A percentile compares a stretch with the other conserved stretches of the same genome.
These are phyloP conservation scores for Acidomyces sp. DNA, from an alignment of 495 filamentous ascomycete genomes.

Conservation along the genomic window DNA sequence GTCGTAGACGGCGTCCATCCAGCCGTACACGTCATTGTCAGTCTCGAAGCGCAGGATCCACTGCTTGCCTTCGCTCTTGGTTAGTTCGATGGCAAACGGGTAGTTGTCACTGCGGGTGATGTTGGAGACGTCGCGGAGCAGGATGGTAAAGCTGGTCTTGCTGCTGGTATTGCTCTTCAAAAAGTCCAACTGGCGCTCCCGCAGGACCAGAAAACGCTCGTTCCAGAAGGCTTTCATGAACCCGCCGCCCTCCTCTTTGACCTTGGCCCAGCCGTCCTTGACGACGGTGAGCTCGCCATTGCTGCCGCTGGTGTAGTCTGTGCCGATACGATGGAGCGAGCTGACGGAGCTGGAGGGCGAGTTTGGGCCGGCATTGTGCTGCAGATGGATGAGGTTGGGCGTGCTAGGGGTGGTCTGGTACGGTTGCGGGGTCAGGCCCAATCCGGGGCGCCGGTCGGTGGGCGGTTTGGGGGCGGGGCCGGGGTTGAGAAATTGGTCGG, in stretches of 20 bases:
- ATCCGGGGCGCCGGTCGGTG: slow-evolving; percentile 62
- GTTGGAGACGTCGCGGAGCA: slow-evolving; percentile 69
- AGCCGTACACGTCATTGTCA: slow-evolving; percentile 93
- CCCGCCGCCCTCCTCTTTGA: slow-evolving; percentile 63
- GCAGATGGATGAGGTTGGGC: slow-evolving; percentile 15
- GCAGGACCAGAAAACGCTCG: slow-evolving; percentile 72
- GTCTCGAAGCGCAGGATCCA: slow-evolving; percentile 81
- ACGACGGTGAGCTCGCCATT: slow-evolving; percentile 50
- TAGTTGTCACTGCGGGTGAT: slow-evolving; percentile 77
- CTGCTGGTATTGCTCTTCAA: slow-evolving; percentile 68
- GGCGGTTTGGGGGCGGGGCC: slow-evolving; percentile 88
- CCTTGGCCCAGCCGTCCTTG: slow-evolving; percentile 76
- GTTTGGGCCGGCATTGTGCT: slow-evolving; percentile 43
- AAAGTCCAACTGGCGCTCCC: slow-evolving; percentile 81
- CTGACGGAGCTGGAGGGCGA: slow-evolving; percentile 55
- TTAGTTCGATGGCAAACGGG: slow-evolving; percentile 83
- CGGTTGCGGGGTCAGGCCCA: slow-evolving; percentile 58
- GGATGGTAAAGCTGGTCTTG: slow-evolving; percentile 67
- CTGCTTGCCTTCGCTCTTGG: slow-evolving; percentile 67
- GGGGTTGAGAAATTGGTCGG: slow-evolving; percentile 76
- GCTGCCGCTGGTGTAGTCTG: slow-evolving; percentile 18
- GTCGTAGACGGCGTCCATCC: slow-evolving; percentile 95
- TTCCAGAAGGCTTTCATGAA: slow-evolving; percentile 83
- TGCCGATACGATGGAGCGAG: slow-evolving; percentile 19
- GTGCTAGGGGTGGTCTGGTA: slow-evolving; percentile 61